A percentile compares a stretch with the other conserved stretches of the same genome.
phyloP scores from a whole-genome alignment of 306 rosid genomes.

The Trifolium repens region DNA sequence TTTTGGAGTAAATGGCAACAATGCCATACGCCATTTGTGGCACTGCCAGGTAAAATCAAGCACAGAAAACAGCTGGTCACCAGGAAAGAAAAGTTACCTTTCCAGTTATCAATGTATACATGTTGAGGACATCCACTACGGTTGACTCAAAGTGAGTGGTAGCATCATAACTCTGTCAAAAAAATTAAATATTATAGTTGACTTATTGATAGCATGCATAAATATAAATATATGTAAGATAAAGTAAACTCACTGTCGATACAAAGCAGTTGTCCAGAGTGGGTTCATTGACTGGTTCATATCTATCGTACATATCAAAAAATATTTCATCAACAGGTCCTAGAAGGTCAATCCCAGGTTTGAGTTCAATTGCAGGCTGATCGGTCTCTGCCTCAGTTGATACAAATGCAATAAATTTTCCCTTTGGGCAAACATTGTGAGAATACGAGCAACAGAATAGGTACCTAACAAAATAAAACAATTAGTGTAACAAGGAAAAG shows the following conservation, averaged over 20 bases:
- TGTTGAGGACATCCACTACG: conserved; percentile 85
- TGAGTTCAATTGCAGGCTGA: conserved; percentile 80
- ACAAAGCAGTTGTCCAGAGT: conserved; percentile 87
- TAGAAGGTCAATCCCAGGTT: conserved; percentile 89
- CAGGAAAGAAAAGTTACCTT: conserved; percentile 57
- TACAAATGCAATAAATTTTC: conserved; percentile 93
- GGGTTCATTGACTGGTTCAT: conserved; percentile 89
- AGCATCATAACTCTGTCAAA: conserved; percentile 91
- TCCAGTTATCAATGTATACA: conserved; percentile 93
- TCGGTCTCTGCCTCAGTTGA: conserved; percentile 96
- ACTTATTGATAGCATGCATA: background rate
- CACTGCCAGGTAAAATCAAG: conserved; percentile 20
- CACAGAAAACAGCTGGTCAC: conserved; percentile 27
- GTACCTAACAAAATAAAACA: conserved; percentile 63
- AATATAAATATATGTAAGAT: background rate
- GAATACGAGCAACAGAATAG: conserved; percentile 95
- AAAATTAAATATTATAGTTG: background rate
- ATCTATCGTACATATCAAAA: conserved; percentile 87
- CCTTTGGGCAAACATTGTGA: conserved; percentile 97
- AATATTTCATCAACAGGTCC: conserved; percentile 93
- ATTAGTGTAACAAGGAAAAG: conserved; percentile 23
- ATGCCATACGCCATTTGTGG: conserved; percentile 4
- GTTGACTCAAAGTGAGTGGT: conserved; percentile 98
- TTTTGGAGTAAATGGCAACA: conserved; percentile 5
- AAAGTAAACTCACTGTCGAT: conserved; percentile 70